Conservation (phyloP, 1,139 yeast genomes). For the Pneumocystis murina region DNA sequence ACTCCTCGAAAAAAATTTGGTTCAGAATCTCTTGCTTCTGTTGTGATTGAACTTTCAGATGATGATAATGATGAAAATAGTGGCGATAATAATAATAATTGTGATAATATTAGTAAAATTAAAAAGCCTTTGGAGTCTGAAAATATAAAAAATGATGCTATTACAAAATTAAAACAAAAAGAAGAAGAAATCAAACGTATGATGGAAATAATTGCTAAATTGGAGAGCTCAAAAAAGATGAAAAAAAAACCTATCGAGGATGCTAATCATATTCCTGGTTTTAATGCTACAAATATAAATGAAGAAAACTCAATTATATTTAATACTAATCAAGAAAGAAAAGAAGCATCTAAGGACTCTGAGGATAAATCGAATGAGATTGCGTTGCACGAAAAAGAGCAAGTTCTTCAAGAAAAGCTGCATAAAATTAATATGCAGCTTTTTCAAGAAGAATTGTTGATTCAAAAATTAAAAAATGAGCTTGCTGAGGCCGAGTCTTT, state of each 20-base stretch:
- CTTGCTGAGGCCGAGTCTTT: neutral
- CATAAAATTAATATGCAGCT: neutral
- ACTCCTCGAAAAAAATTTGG: neutral
- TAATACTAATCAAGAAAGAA: neutral
- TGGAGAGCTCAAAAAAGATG: slow-evolving; percentile 4
- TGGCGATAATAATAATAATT: neutral
- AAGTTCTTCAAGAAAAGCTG: neutral
- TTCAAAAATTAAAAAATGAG: neutral
- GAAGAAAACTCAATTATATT: neutral
- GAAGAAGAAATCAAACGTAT: slow-evolving; percentile 7
- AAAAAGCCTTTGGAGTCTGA: neutral
- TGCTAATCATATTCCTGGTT: neutral
- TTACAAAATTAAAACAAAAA: slow-evolving; percentile 1
- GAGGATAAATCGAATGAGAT: neutral
- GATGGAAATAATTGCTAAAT: slow-evolving; percentile 1
- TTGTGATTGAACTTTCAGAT: neutral
- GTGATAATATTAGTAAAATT: neutral
- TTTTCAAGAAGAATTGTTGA: neutral
- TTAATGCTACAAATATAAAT: neutral
- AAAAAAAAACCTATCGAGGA: neutral
- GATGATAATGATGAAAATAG: slow-evolving; percentile 1
- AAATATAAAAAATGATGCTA: neutral
- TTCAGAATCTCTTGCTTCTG: neutral
- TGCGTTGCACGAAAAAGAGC: neutral
- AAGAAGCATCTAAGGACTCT: neutral